A percentile compares a stretch with the other conserved stretches of the same genome.
Conservation (phyloP, 2,329 filamentous ascomycete species). For the Colletotrichum melonis region DNA sequence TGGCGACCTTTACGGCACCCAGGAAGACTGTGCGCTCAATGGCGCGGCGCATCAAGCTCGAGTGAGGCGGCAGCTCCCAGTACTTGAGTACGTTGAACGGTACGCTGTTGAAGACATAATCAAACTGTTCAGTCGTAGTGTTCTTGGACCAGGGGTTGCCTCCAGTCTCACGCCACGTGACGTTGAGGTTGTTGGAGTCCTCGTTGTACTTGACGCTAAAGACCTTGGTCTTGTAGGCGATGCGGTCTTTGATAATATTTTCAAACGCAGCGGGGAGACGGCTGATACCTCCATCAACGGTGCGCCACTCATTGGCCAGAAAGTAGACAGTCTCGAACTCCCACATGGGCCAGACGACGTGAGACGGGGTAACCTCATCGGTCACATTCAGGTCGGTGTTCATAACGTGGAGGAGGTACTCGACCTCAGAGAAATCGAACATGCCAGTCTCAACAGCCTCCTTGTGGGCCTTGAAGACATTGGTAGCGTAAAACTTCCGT, state of each 20-base stretch:
- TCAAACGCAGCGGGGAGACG: slow-evolving; percentile 48
- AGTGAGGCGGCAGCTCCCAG: slow-evolving; percentile 50
- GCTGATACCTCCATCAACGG: slow-evolving; percentile 48
- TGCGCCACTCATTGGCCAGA: slow-evolving; percentile 40
- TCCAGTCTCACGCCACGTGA: slow-evolving; percentile 38
- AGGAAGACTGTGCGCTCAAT: slow-evolving; percentile 42
- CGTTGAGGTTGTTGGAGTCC: slow-evolving; percentile 36
- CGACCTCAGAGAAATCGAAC: slow-evolving; percentile 45
- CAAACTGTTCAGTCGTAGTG: slow-evolving; percentile 45
- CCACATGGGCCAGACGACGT: slow-evolving; percentile 43
- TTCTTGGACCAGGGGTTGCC: slow-evolving; percentile 38
- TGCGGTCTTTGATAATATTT: slow-evolving; percentile 43
- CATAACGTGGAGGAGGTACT: slow-evolving; percentile 47
- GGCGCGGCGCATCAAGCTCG: slow-evolving; percentile 41
- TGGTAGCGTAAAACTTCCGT: slow-evolving; percentile 39
- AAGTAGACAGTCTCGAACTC: slow-evolving; percentile 44
- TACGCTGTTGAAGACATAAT: slow-evolving; percentile 50
- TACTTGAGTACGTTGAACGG: slow-evolving; percentile 51
- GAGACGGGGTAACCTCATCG: slow-evolving; percentile 45
- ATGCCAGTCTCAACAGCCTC: slow-evolving; percentile 42
- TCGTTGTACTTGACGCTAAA: slow-evolving; percentile 40
- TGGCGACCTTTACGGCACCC: slow-evolving; percentile 54
- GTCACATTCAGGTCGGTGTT: slow-evolving; percentile 49
- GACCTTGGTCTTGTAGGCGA: slow-evolving; percentile 40
- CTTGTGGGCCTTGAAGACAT: slow-evolving; percentile 46